Evolutionary conservation across 1,139 yeast species (phyloP).

Genomic region (Komagataea norvegica): DNA sequence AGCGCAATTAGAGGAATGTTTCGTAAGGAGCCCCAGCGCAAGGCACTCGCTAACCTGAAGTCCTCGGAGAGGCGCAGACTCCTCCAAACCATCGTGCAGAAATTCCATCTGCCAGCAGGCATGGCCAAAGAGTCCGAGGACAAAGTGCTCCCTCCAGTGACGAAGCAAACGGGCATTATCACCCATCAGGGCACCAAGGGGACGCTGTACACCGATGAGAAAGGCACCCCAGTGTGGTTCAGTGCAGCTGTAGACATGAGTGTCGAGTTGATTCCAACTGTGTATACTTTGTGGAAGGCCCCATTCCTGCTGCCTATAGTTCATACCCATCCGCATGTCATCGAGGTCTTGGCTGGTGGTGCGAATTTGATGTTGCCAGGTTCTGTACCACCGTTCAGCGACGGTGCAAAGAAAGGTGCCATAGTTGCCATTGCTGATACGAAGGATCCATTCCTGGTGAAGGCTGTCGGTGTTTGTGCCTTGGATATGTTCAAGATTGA

Average conservation of each 20-base stretch:
- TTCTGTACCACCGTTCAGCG: conserved; percentile 71
- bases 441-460: conserved; percentile 55
- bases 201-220: conserved; percentile 56
- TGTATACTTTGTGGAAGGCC: conserved; percentile 66
- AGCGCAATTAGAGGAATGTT: too few species aligned
- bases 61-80: conserved; percentile 74
- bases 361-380: conserved; percentile 95
- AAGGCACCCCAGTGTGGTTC: conserved; percentile 71
- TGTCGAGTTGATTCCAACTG: conserved; percentile 57
- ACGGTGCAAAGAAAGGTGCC: conserved; percentile 38
- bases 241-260: conserved; percentile 40
- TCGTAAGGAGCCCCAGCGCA: conserved; percentile 36
- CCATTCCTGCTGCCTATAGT: conserved; percentile 65
- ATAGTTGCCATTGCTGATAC: conserved; percentile 71
- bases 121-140: conserved; percentile 44
- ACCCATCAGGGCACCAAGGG: conserved; percentile 55
- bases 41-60: conserved; percentile 75
- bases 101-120: conserved; percentile 40
- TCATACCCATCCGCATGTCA: conserved; percentile 68
- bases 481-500: conserved; percentile 44
- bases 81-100: conserved; percentile 42
- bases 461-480: conserved; percentile 71
- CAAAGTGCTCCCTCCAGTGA: conserved; percentile 50
- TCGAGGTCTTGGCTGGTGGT: conserved; percentile 61
- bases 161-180: conserved; percentile 64